Conservation (phyloP, 495 filamentous ascomycete species). For the Penicillium steckii region DNA sequence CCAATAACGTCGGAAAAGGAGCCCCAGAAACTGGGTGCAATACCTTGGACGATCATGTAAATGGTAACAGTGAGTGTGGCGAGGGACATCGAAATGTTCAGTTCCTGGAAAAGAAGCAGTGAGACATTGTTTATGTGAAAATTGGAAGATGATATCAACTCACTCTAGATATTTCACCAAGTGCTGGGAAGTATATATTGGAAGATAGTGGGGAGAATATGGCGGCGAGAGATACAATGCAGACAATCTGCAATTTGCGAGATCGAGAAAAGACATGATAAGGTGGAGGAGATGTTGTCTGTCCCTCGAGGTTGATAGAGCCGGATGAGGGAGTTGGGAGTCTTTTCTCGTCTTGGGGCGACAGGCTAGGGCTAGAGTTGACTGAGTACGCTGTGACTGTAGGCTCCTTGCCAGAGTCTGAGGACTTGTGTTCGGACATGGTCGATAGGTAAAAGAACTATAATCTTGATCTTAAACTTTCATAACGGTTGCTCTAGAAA, state of each 20-base stretch:
- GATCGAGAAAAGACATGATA: slow-evolving; percentile 57
- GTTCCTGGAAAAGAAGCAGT: slow-evolving; percentile 13
- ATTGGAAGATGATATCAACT: background rate
- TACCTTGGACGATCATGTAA: slow-evolving; percentile 48
- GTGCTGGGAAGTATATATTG: slow-evolving; percentile 78
- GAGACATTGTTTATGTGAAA: background rate
- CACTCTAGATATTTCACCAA: slow-evolving; percentile 40
- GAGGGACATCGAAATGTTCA: slow-evolving; percentile 32
- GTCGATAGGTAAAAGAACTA: slow-evolving; percentile 2
- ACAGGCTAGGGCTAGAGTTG: slow-evolving; percentile 15
- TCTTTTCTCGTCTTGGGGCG: slow-evolving; percentile 16
- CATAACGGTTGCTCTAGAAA: slow-evolving; percentile 10
- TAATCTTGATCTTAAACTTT: background rate
- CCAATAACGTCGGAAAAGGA: slow-evolving; percentile 43
- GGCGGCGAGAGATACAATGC: slow-evolving; percentile 55
- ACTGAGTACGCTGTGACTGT: slow-evolving; percentile 14
- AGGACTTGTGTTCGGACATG: slow-evolving; percentile 12
- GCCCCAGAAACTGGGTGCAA: slow-evolving; percentile 45
- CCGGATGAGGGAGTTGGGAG: slow-evolving; percentile 16
- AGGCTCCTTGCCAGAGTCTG: slow-evolving; percentile 16
- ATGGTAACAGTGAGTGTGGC: slow-evolving; percentile 39
- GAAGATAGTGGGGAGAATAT: slow-evolving; percentile 66
- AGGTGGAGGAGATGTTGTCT: slow-evolving; percentile 14
- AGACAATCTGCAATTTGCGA: slow-evolving; percentile 61
- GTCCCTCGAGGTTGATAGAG: slow-evolving; percentile 25